Base-by-base conservation (phyloP, 169 alveolate genomes). In the Neospora caninum region DNA sequence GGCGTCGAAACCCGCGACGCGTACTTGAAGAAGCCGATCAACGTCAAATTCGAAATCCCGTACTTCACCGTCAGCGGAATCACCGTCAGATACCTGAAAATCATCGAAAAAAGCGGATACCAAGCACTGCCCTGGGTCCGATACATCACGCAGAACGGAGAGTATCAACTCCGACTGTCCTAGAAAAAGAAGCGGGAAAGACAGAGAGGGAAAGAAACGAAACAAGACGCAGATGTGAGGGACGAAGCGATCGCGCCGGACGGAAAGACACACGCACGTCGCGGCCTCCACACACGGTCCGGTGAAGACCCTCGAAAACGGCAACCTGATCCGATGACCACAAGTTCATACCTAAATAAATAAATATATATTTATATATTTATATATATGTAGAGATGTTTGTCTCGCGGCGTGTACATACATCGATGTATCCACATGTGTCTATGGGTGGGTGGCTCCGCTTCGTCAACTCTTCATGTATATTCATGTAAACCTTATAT, bases 71-170 rank as follows among this genome's bases (percentile, higher is more conserved):
- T 99, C 69, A 98, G 99, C n/a, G 96, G 97, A 58, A 97, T 99
- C 53, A 98, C 99, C 88, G 99, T 99, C 45, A 97, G 99, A 91
- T 99, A 99, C 96, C 98, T 99, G 78, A 98, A 99, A 95, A 99
- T 99, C 89, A 97, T 98, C 67, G 99, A 99, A 94, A 99, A 98
- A 96, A 87, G 95, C 69, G 97, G 97, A 41, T 99, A 99, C 94
- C 98, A 99, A 96, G 99, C 99, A 39, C 98, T 99, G 39, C 99
- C 99, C 20, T 99, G 99, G 99, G 99, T 99, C 41, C 98, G 99
- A 93, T 99, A 99, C 97, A 99, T 99, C 94, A 99, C 99, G 7
- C 98, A 99, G 93, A 99, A 99, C 94, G 99, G 99, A n/a, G 99
- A 99, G 91, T 99, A 99, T 97, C 99, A 99, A 96, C 98, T 99